phyloP scores from a whole-genome alignment of 2,329 filamentous ascomycete species.

The Epichloe amarillans region DNA sequence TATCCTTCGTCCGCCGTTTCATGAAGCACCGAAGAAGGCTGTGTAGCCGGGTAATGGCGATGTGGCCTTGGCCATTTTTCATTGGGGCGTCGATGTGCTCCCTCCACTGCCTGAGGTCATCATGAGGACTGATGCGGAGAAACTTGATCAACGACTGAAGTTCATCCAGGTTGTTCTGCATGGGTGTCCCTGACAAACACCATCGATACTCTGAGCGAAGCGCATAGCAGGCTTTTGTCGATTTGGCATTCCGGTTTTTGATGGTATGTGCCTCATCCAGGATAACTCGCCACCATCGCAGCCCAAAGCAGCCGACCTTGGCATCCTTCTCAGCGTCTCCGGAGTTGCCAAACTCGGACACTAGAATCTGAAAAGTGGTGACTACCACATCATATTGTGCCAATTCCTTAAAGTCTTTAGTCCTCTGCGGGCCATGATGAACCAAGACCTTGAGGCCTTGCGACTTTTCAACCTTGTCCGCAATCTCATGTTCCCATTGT shows the following conservation, averaged over 20 bases:
- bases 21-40: slow-evolving; percentile 84
- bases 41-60: slow-evolving; percentile 79
- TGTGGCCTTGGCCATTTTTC: slow-evolving; percentile 77
- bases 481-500: slow-evolving; percentile 93
- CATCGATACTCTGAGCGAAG: slow-evolving; percentile 79
- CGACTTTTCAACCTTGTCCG: slow-evolving; percentile 58
- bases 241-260: slow-evolving; percentile 95
- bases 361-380: slow-evolving; percentile 90
- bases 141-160: slow-evolving; percentile 89
- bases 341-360: slow-evolving; percentile 72
- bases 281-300: slow-evolving; percentile 92
- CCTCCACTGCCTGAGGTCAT: slow-evolving; percentile 77
- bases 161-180: slow-evolving; percentile 98
- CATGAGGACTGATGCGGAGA: slow-evolving; percentile 80
- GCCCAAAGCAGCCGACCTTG: slow-evolving; percentile 74
- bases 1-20: slow-evolving; percentile 96
- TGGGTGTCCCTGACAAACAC: slow-evolving; percentile 91
- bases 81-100: slow-evolving; percentile 81
- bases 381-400: slow-evolving; percentile 88
- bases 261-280: slow-evolving; percentile 96
- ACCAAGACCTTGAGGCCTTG: slow-evolving; percentile 71
- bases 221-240: slow-evolving; percentile 82
- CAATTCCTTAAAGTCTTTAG: slow-evolving; percentile 64
- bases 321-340: slow-evolving; percentile 45
- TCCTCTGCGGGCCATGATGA: slow-evolving; percentile 78